phyloP scores from a whole-genome alignment of 257 asterid species.

The Salvia hispanica region DNA sequence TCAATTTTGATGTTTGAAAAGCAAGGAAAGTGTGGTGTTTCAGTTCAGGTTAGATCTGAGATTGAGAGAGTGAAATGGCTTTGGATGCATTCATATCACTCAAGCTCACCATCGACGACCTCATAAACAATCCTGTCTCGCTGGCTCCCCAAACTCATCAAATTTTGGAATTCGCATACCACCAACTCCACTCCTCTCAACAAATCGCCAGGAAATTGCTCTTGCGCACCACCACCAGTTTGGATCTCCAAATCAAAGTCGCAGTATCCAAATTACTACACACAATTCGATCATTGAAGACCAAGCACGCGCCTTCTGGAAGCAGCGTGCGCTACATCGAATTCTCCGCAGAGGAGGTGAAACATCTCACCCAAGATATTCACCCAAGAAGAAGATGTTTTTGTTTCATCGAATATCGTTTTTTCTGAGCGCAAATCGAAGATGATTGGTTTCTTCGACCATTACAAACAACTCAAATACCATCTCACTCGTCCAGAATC shows the following conservation, averaged over 20 bases:
- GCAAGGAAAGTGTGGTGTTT: neutral
- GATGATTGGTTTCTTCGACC: neutral
- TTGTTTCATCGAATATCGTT: neutral
- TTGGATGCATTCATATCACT: neutral
- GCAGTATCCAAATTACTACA: neutral
- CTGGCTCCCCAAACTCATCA: neutral
- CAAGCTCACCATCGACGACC: neutral
- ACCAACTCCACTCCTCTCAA: neutral
- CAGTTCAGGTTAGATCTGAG: neutral
- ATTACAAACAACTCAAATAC: neutral
- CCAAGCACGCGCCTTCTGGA: neutral
- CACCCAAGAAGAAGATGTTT: neutral
- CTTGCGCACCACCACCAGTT: neutral
- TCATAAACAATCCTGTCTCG: neutral
- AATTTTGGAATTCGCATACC: neutral
- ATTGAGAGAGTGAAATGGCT: neutral
- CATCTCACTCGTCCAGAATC: neutral
- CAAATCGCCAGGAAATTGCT: slow-evolving; percentile 3
- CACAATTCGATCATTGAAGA: neutral
- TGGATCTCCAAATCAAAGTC: neutral
- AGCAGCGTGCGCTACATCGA: slow-evolving; percentile 6
- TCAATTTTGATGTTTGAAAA: too few relatives aligned
- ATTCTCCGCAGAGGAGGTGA: neutral
- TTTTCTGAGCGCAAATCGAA: neutral
- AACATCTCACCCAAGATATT: neutral